Base-by-base conservation (phyloP, 2,329 filamentous ascomycete genomes). In the Fusarium redolens region DNA sequence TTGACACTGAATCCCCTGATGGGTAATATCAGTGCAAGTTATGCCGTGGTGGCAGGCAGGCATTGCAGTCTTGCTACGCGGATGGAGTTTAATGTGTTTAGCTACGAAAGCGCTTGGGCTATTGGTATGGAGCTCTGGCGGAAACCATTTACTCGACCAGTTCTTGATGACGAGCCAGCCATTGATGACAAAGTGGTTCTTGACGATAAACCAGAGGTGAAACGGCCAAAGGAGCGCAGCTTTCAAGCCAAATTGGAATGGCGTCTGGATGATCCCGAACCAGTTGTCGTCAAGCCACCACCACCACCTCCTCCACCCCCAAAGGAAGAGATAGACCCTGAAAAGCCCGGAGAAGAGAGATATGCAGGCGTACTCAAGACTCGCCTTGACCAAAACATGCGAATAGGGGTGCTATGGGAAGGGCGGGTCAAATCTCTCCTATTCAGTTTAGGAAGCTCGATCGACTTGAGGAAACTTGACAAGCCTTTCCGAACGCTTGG, bases 61-160 rank as follows among this genome's bases (percentile, higher is more conserved):
- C 91, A 94, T 77, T 90, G 97, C 75, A 93, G 94, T 15, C 88
- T 99, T 55, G 96, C 95, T 72, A 97, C 95, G 28, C 91, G 93
- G 55, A 96, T 98, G 83, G 95, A 97, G 79, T 99, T 99, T 83
- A 99, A 99, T 78, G 93, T 98, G 55, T 98, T 98, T 83, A 97
- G 94, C 80, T 99, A 98, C 85, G 96, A 99, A 85, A 97, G 94
- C 79, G 93, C 96, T 65, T 92, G 97, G 86, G 92, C 95, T 31
- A 89, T 98, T 30, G 96, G 96, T 18, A 93, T 94, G 84, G 96
- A 99, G 84, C 85, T 98, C 47, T 99, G 96, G 96, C 91, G 93
- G 78, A 92, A 90, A 77, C 86, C 85, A 25, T 80, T 83, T 20
- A 63, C 75, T 69, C 82, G 84, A 22, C 83, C 45, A 79, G 81